phyloP scores from a whole-genome alignment of 192 early-diverging fungal species.

The Coemansia sp. region DNA sequence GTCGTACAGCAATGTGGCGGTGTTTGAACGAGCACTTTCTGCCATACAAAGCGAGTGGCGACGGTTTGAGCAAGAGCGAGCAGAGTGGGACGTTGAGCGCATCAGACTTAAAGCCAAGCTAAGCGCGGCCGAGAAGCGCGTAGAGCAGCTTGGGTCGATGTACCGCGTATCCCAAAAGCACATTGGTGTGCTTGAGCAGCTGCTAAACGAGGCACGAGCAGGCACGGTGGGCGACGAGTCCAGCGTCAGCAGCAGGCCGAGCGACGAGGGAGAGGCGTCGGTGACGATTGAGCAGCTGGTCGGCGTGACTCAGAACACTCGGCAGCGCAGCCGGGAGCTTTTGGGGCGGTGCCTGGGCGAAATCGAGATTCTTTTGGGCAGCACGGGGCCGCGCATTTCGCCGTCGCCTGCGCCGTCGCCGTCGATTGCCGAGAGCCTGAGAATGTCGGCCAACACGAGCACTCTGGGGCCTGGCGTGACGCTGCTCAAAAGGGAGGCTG shows the following conservation, averaged over 20 bases:
- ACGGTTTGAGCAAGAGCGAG: conserved; percentile 46
- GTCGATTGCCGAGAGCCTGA: background rate
- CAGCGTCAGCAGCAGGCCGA: background rate
- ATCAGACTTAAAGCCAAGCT: conserved; percentile 45
- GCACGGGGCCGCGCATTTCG: background rate
- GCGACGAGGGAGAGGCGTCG: background rate
- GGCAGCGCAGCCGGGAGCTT: conserved; percentile 30
- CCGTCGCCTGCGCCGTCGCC: background rate
- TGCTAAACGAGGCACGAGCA: background rate
- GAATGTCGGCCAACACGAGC: background rate
- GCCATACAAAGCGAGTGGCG: conserved; percentile 46
- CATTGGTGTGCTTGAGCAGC: conserved; percentile 28
- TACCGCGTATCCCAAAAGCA: conserved; percentile 35
- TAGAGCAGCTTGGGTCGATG: conserved; percentile 25
- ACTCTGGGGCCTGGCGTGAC: background rate
- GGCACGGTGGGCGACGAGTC: background rate
- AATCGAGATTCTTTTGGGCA: conserved; percentile 34
- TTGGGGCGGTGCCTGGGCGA: conserved; percentile 34
- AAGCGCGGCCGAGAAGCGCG: conserved; percentile 44
- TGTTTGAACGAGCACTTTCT: conserved; percentile 42
- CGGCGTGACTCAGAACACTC: conserved; percentile 9
- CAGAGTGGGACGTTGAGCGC: conserved; percentile 50
- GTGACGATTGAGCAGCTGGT: conserved; percentile 22
- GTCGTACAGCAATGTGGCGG: background rate
- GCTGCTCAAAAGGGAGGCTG: background rate